Evolutionary conservation across 169 alveolate species (phyloP), one percentile per base, ranked within the genome.

Genomic region (Perkinsus olseni): DNA sequence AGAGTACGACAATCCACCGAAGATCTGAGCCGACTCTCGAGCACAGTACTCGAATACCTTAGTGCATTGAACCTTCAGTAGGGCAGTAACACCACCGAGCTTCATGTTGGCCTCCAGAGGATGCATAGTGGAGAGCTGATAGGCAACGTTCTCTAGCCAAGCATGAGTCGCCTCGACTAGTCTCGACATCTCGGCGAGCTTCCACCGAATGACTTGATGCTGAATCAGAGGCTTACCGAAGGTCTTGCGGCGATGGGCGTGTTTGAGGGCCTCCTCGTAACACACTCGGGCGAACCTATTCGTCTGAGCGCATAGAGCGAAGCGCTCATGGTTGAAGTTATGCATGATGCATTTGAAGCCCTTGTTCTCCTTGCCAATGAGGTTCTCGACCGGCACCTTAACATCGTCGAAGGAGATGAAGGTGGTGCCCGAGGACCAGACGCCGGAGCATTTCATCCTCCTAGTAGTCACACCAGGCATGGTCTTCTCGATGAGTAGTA

Each of bases 371-470:
- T 74, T 82, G 38, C 95, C 95, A 74, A 94, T 94, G 62, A 94
- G 90, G 62, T 94, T 94, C 74, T 38, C 90, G 82, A 74, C 51
- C 37, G 95, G 95, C 8, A 94, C 95, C 38, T 94, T 74, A 39
- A 92, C 95, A 38, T 94, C 74, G 31, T 94, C 96, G 17, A 94
- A 94, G 93, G 95, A 93, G 91, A 94, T 93, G 92, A 91, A 94
- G 37, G 94, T 94, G 38, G 96, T 94, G 74, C 96, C 94, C 28
- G 93, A 74, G 31, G 93, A 93, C 96, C 96, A 94, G 0, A 94
- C 94, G 38, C 96, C 96, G 0, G 93, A 74, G 93, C 94, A 93
- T 91, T 94, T 74, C 96, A 94, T 94, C 92, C 92, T 93, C 11
- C 96, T 24, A 24, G 95, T 92, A 74, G 93, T 94, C n/a, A 94